Evolutionary conservation across 371 early-diverging fungal genomes (phyloP).

Genomic region (Mucor lusitanicus): DNA sequence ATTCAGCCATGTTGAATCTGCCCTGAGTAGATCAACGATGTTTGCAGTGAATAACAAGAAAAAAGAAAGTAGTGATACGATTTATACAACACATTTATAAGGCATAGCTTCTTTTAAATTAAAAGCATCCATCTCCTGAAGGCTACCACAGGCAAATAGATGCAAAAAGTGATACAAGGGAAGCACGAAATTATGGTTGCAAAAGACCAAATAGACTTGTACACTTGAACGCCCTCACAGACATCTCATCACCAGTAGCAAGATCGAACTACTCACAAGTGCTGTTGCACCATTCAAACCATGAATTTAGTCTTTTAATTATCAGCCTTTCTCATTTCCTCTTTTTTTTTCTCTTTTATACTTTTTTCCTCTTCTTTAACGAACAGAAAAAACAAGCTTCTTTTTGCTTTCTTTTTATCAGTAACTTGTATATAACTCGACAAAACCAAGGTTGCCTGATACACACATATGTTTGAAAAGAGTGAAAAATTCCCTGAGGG

Average conservation of each 20-base stretch:
- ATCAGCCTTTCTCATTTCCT: background rate
- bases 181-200: slow-evolving; percentile 2
- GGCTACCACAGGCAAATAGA: background rate
- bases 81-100: background rate
- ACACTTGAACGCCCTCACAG: slow-evolving; percentile 1
- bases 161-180: slow-evolving; percentile 5
- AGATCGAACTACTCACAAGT: background rate
- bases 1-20: background rate
- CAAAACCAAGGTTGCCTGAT: background rate
- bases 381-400: background rate
- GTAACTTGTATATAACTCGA: background rate
- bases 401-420: background rate
- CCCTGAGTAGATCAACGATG: background rate
- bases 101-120: background rate
- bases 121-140: background rate
- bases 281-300: background rate
- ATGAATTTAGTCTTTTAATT: background rate
- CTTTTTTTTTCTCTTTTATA: slow-evolving; percentile 10
- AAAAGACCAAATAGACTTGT: background rate
- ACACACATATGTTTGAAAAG: slow-evolving; percentile 22
- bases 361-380: slow-evolving; percentile 5
- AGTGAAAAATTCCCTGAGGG: slow-evolving; percentile 48
- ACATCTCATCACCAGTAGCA: slow-evolving; percentile 4
- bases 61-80: background rate
- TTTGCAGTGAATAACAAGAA: background rate